phyloP scores from a whole-genome alignment of 2,329 filamentous ascomycete genomes.

The Pseudocercospora crystallina region DNA sequence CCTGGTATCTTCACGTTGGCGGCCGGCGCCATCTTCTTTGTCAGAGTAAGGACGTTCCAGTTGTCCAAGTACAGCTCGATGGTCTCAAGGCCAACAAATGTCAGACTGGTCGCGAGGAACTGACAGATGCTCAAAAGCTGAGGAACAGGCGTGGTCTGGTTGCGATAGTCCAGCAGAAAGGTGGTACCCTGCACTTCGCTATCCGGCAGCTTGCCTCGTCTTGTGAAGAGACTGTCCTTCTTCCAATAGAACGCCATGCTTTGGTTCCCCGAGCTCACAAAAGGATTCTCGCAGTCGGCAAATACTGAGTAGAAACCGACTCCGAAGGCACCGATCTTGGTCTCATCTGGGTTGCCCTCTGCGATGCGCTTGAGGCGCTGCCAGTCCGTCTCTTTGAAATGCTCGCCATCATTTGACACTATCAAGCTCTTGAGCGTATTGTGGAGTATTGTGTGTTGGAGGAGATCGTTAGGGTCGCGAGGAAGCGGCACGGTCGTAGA shows the following conservation, averaged over 20 bases:
- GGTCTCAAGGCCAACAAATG: conserved; percentile 83
- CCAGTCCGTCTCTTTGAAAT: conserved; percentile 91
- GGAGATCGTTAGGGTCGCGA: conserved; percentile 63
- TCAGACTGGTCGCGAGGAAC: conserved; percentile 91
- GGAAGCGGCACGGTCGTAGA: conserved; percentile 74
- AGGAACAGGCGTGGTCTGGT: conserved; percentile 80
- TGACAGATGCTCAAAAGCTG: conserved; percentile 83
- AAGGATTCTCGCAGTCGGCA: conserved; percentile 95
- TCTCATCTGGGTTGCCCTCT: conserved; percentile 98
- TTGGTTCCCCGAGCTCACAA: conserved; percentile 86
- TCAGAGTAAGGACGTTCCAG: conserved; percentile 73
- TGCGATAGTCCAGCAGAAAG: conserved; percentile 94
- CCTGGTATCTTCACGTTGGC: conserved; percentile 69
- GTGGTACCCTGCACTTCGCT: conserved; percentile 63
- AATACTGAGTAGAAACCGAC: conserved; percentile 99
- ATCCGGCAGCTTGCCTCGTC: conserved; percentile 70
- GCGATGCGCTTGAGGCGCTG: conserved; percentile 90
- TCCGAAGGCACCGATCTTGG: conserved; percentile 97
- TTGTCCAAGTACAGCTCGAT: conserved; percentile 92
- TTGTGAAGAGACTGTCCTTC: conserved; percentile 93
- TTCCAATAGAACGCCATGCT: conserved; percentile 99
- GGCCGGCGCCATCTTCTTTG: conserved; percentile 82
- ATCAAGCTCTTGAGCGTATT: conserved; percentile 85
- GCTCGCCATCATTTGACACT: conserved; percentile 86
- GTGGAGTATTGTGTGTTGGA: conserved; percentile 81